phyloP scores from a whole-genome alignment of 306 rosid species.

The Trifolium repens region DNA sequence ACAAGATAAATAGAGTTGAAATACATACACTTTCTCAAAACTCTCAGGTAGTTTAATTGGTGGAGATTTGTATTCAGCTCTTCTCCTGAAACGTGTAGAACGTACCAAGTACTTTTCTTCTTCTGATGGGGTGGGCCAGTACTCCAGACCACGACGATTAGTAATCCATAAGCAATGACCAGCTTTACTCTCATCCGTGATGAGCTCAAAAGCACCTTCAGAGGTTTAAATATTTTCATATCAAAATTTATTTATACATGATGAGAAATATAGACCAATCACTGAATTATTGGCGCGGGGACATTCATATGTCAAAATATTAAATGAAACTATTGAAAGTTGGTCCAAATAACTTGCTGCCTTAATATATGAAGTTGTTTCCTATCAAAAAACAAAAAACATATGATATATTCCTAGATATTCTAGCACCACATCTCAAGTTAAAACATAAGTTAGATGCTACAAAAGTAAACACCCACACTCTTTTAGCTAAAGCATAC shows the following conservation, averaged over 20 bases:
- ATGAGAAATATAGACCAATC: constrained; percentile 2
- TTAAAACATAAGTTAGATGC: neutral
- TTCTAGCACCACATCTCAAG: neutral
- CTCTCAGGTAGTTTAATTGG: constrained; percentile 65
- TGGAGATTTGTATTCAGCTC: constrained; percentile 54
- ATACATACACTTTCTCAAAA: constrained; percentile 84
- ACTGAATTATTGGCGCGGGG: constrained; percentile 8
- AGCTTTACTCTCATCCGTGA: constrained; percentile 85
- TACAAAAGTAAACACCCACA: constrained; percentile 13
- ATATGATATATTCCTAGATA: too few relatives aligned
- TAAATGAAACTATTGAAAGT: neutral
- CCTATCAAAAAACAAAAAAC: neutral
- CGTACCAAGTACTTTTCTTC: constrained; percentile 60
- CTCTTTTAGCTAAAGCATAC: constrained; percentile 35
- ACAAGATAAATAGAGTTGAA: constrained; percentile 24
- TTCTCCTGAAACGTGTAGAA: constrained; percentile 49
- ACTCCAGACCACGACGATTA: constrained; percentile 87
- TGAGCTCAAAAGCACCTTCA: constrained; percentile 87
- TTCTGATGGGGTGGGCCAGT: constrained; percentile 89
- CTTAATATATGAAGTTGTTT: neutral
- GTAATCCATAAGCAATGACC: constrained; percentile 95
- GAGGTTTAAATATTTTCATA: constrained; percentile 39
- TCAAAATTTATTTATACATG: constrained; percentile 35
- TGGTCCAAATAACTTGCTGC: neutral
- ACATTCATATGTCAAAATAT: neutral